Evolutionary conservation across 2,329 filamentous ascomycete species (phyloP), one percentile per base, ranked within the genome.

Genomic region (Penicillium sp.): DNA sequence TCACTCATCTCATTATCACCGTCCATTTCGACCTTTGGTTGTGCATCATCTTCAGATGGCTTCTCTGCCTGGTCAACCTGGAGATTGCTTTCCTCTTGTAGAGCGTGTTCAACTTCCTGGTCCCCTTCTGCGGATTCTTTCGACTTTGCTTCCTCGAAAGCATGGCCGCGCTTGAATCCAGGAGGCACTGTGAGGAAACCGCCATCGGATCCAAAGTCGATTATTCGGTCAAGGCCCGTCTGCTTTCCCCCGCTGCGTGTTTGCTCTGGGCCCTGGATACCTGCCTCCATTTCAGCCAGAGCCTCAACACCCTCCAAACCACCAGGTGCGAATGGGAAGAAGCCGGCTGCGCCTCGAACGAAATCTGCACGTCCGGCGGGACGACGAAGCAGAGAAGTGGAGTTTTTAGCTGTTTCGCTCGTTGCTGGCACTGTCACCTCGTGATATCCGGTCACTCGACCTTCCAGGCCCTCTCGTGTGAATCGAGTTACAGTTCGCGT

Each of bases 401-500:
- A 97, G 67, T 96, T 96, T 75, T 97, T 99, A 41, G 91, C 93
- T 13, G 90, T 97, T 13, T 89, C 90, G 64, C 89, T 95, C 64
- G 86, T 89, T 27, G 90, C 90, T 4, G 93, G 91, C 7, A 97
- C 86, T 1, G 94, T 97, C 44, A 97, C 90, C 70, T 97, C 94
- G 67, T 87, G 89, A 73, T 99, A 97, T 44, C 92, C 92, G 7
- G 90, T 96, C 20, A 99, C 93, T 46, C 88, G 84, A 18, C 94
- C 94, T 73, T 97, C 91, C 12, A 97, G 81, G 5, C 94, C 94
- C 73, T 96, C 91, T 49, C 94, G 84, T 37, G 86, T 88, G 71
- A 99, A 99, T 24, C 94, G 86, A 23, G 91, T 96, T 61, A 97
- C 87, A n/a, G 92, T 97, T 51, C 94, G 85, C 13, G 91, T 93